A percentile compares a stretch with the other conserved stretches of the same genome.
Evolutionary conservation across 495 filamentous ascomycete genomes (phyloP).

Genomic region (Aspergillus cavernicola): DNA sequence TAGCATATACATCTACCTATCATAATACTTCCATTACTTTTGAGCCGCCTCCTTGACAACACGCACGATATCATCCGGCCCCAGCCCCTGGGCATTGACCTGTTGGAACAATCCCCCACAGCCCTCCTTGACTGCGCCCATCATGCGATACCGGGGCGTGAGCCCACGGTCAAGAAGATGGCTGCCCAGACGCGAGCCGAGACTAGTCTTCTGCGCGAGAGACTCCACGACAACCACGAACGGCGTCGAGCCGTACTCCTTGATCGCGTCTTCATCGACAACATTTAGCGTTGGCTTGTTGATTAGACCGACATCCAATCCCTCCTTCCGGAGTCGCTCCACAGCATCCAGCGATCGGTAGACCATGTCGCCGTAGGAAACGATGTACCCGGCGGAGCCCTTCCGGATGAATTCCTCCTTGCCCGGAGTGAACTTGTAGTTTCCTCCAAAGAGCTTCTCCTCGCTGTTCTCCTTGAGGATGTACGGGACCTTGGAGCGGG

Average conservation of each 20-base stretch:
- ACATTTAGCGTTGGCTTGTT: conserved; percentile 41
- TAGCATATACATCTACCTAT: neutral
- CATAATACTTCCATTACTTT: conserved; percentile 14
- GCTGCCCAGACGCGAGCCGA: conserved; percentile 36
- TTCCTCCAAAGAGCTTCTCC: conserved; percentile 32
- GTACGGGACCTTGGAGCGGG: conserved; percentile 39
- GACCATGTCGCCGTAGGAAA: conserved; percentile 41
- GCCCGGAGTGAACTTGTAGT: conserved; percentile 37
- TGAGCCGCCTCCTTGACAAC: conserved; percentile 24
- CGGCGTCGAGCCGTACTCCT: conserved; percentile 29
- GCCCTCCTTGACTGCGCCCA: conserved; percentile 36
- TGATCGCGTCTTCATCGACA: conserved; percentile 38
- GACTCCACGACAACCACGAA: conserved; percentile 38
- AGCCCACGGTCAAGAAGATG: conserved; percentile 33
- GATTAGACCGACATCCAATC: conserved; percentile 34
- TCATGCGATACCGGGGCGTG: conserved; percentile 32
- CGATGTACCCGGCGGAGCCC: conserved; percentile 35
- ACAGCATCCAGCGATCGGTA: conserved; percentile 40
- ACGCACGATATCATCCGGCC: conserved; percentile 26
- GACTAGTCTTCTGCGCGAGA: conserved; percentile 39
- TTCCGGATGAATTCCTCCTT: conserved; percentile 38
- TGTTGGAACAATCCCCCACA: conserved; percentile 37
- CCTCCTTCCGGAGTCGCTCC: conserved; percentile 31
- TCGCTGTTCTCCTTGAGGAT: conserved; percentile 37
- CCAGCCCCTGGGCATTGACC: conserved; percentile 36